Percentiles rank a stretch among this genome's conserved stretches.
Conservation (phyloP, 2,329 filamentous ascomycete species). For the Colletotrichum sp. region DNA sequence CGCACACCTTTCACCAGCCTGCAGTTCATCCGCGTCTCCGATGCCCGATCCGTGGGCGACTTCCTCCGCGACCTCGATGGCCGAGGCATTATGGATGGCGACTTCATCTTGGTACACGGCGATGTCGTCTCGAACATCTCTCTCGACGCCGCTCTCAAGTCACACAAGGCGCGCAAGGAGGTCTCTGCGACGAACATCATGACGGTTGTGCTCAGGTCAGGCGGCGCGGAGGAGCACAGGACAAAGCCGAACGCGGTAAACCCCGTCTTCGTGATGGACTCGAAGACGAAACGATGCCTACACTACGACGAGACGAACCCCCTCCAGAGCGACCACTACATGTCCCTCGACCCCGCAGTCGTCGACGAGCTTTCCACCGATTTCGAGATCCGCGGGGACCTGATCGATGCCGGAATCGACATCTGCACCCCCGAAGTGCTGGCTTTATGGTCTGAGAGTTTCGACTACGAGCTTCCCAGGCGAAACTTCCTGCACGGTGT, state of each 20-base stretch:
- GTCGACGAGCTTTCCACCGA: constrained; percentile 72
- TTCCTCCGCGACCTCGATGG: constrained; percentile 93
- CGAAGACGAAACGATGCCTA: constrained; percentile 78
- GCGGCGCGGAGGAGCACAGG: constrained; percentile 71
- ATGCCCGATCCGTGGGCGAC: constrained; percentile 88
- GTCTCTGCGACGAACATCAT: constrained; percentile 95
- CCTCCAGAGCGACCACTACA: constrained; percentile 65
- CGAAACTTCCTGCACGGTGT: constrained; percentile 91
- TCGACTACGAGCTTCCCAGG: constrained; percentile 91
- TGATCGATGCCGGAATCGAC: constrained; percentile 94
- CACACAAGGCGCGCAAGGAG: constrained; percentile 80
- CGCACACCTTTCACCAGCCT: constrained; percentile 76
- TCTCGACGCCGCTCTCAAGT: constrained; percentile 78
- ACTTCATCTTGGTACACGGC: constrained; percentile 92
- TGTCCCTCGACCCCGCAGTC: constrained; percentile 81
- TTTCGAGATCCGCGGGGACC: constrained; percentile 82
- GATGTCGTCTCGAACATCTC: constrained; percentile 90
- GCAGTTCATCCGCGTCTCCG: constrained; percentile 83
- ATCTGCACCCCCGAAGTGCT: constrained; percentile 97
- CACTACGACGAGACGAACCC: constrained; percentile 93
- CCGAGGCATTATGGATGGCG: constrained; percentile 82
- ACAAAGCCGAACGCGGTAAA: constrained; percentile 78
- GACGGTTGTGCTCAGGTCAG: constrained; percentile 90
- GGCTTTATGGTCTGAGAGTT: constrained; percentile 95
- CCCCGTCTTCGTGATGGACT: constrained; percentile 87